phyloP scores from a whole-genome alignment of 352 stramenopile genomes.

The Phytophthora crassamura region DNA sequence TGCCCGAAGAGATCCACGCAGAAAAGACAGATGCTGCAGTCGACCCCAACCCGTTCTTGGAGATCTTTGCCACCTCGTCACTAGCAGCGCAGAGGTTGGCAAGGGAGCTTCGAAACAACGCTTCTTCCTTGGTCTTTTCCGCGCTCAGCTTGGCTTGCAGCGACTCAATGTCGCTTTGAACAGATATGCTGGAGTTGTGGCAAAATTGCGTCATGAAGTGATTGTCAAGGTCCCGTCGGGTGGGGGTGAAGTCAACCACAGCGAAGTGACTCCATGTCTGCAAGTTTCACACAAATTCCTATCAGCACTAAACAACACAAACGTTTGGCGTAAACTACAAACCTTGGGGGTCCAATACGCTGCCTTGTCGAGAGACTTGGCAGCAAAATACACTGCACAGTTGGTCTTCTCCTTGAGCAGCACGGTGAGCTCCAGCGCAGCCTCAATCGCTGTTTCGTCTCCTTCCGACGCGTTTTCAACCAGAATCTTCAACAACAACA shows the following conservation, averaged over 20 bases:
- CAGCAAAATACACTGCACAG: slow-evolving; percentile 52
- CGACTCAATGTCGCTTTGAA: slow-evolving; percentile 29
- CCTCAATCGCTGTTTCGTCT: slow-evolving; percentile 45
- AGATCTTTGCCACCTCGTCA: slow-evolving; percentile 20
- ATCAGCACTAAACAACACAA: slow-evolving; percentile 3
- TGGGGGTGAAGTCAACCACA: slow-evolving; percentile 54
- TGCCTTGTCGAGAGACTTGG: slow-evolving; percentile 41
- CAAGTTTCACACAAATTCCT: not conserved
- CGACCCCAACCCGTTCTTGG: slow-evolving; percentile 4
- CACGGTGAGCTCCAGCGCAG: slow-evolving; percentile 45
- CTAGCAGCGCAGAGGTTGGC: slow-evolving; percentile 27
- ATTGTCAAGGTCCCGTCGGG: slow-evolving; percentile 42
- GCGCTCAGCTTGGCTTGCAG: slow-evolving; percentile 16
- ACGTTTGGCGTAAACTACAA: slow-evolving; percentile 1
- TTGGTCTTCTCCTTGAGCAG: slow-evolving; percentile 50
- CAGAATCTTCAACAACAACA: slow-evolving; percentile 41
- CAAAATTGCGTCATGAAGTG: slow-evolving; percentile 45
- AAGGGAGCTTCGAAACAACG: slow-evolving; percentile 24
- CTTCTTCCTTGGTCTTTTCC: slow-evolving; percentile 27
- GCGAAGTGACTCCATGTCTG: slow-evolving; percentile 62
- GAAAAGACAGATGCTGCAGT: slow-evolving; percentile 27
- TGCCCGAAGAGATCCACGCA: slow-evolving; percentile 30
- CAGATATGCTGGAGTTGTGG: not conserved
- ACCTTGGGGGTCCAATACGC: slow-evolving; percentile 60
- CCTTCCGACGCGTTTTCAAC: slow-evolving; percentile 57